Evolutionary conservation across 2,329 filamentous ascomycete species (phyloP), one percentile per base, ranked within the genome.

Genomic region (Epichloe amarillans): DNA sequence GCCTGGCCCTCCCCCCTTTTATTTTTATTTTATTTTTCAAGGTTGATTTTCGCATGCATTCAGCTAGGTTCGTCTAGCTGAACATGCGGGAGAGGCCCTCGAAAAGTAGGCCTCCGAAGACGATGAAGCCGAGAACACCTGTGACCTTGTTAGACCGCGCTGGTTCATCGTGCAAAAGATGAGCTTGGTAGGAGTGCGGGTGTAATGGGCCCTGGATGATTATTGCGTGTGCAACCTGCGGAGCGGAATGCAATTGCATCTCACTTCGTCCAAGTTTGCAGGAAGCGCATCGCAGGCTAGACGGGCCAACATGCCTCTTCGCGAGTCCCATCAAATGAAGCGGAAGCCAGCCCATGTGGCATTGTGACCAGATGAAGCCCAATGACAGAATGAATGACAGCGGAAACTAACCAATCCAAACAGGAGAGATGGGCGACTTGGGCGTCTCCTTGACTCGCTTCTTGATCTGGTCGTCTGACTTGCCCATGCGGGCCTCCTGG

Each of bases 401-500:
- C 7, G 36, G 35, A 2, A n/a, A 68, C 72, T 56, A 71, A 84
- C 82, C 70, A 36, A 85, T 66, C 79, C 79, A 82, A 56, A 83
- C 62, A n/a, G 76, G 72, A 33, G 80, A 82, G 62, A 85, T 76
- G 56, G 80, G 76, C 51, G 78, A 75, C 73, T 82, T 82, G 54
- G 62, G 57, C 51, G 68, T 60, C 61, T 77, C 73, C 72, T 82
- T 79, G 59, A 58, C 61, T 55, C 70, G 70, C 70, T 80, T 79
- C 75, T 83, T 83, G 59, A 83, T 65, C 55, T 81, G 76, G 23
- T 71, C 71, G 52, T 80, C 75, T n/a, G 81, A 76, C 72, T 87
- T 88, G 69, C 87, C 87, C 67, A 85, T 84, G 64, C 83, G 85
- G 53, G 74, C 72, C 64, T 85, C 81, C 65, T 91, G 82, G 50